Evolutionary conservation across 2,329 filamentous ascomycete genomes (phyloP).

Genomic region (Verticillium tricorpus): DNA sequence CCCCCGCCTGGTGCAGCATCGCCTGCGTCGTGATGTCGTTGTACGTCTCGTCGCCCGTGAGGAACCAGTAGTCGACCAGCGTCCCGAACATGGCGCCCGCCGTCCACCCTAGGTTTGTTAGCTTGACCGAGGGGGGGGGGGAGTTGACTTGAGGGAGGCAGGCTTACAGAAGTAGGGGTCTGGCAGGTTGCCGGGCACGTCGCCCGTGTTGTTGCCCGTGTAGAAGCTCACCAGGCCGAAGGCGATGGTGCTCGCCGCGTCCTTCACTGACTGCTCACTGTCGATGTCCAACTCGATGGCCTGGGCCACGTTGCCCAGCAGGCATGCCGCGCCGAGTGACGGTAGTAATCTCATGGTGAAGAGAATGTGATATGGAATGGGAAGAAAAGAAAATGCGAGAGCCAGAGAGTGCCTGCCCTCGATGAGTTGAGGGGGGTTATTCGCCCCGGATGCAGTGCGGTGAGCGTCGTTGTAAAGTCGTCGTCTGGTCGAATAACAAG

Average conservation of each 20-base stretch:
- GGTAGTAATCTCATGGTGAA: not conserved
- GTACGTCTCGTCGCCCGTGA: constrained; percentile 63
- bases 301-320: constrained; percentile 4
- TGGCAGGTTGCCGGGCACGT: constrained; percentile 53
- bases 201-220: constrained; percentile 54
- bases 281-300: constrained; percentile 18
- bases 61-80: constrained; percentile 67
- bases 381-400: not conserved
- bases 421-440: not conserved
- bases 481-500: not conserved
- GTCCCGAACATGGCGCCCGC: constrained; percentile 67
- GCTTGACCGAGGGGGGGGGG: constrained; percentile 20
- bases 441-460: not conserved
- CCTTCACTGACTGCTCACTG: constrained; percentile 46
- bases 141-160: constrained; percentile 25
- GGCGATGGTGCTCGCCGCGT: constrained; percentile 41
- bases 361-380: not conserved
- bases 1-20: constrained; percentile 55
- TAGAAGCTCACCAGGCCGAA: constrained; percentile 45
- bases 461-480: not conserved
- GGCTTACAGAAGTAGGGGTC: constrained; percentile 60
- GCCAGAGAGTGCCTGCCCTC: not conserved
- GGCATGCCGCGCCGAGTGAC: not conserved
- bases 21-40: constrained; percentile 55
- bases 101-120: constrained; percentile 58